Conservation (phyloP, 1,284 basidiomycete genomes). For the Naganishia sp. region DNA sequence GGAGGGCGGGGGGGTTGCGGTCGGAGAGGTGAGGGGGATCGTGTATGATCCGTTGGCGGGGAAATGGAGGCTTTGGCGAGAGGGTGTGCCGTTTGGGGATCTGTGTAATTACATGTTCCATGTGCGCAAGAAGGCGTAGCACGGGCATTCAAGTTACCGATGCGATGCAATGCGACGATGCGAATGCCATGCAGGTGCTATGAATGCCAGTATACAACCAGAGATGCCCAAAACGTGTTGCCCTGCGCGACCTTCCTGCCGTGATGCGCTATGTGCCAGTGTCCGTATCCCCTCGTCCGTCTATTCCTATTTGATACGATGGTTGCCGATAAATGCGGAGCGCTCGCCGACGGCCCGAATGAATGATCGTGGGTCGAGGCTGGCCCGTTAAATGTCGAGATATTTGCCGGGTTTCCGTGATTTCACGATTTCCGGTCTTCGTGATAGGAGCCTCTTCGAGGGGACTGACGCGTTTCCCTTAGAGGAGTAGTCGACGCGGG, state of each 20-base stretch:
- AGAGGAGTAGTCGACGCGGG: too few species aligned
- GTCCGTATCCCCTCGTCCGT: not conserved
- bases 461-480: too few species aligned
- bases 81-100: constrained; percentile 63
- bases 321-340: not conserved
- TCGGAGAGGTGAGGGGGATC: constrained; percentile 80
- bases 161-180: not conserved
- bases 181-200: constrained; percentile 17
- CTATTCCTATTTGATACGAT: not conserved
- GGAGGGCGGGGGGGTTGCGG: constrained; percentile 60
- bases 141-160: not conserved
- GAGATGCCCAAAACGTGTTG: constrained; percentile 20
- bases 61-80: constrained; percentile 69
- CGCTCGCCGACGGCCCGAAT: not conserved
- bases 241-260: not conserved
- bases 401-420: too few species aligned
- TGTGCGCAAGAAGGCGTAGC: constrained; percentile 44
- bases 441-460: too few species aligned
- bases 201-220: constrained; percentile 18
- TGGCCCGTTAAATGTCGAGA: too few species aligned
- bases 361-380: too few species aligned
- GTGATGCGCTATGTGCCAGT: constrained; percentile 7
- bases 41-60: constrained; percentile 76
- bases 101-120: constrained; percentile 54
- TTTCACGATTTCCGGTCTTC: too few species aligned